Evolutionary conservation across 305 asterid species (phyloP).

Genomic region (Lippia alba): DNA sequence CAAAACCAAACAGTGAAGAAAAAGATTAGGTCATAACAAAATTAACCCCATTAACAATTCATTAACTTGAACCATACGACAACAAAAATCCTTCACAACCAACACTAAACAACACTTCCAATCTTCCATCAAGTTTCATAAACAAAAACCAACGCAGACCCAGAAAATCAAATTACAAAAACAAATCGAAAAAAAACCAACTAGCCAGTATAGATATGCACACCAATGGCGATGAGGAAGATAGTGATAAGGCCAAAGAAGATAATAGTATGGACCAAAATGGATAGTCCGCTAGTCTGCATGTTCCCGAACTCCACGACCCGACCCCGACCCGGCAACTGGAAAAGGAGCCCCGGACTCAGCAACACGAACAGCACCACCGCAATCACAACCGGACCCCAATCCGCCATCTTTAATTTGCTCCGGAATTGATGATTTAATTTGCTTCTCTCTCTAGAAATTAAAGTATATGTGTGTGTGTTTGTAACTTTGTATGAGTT

Average conservation of each 20-base stretch:
- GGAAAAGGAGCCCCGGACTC: conserved; percentile 79
- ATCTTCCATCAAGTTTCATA: background rate
- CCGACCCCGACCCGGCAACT: conserved; percentile 63
- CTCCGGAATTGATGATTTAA: background rate
- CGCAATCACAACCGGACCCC: conserved; percentile 83
- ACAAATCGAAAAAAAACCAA: background rate
- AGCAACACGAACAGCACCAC: conserved; percentile 77
- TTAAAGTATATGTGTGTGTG: background rate
- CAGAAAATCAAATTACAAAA: background rate
- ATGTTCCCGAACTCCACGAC: conserved; percentile 68
- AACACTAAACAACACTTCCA: background rate
- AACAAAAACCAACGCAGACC: background rate
- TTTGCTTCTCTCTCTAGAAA: conserved; percentile 5
- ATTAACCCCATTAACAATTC: background rate
- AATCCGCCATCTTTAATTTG: conserved; percentile 55
- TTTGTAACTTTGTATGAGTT: no score
- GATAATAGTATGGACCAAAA: conserved; percentile 68
- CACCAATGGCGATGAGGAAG: conserved; percentile 70
- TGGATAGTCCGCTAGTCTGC: conserved; percentile 69
- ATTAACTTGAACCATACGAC: background rate
- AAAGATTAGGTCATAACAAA: no score
- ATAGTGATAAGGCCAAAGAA: conserved; percentile 73
- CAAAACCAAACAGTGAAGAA: background rate
- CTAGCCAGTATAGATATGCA: conserved; percentile 57
- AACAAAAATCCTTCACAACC: background rate